These are phyloP conservation scores for Protomyces inouyei DNA, from an alignment of 1,139 yeast genomes.

Conservation along the genomic window DNA sequence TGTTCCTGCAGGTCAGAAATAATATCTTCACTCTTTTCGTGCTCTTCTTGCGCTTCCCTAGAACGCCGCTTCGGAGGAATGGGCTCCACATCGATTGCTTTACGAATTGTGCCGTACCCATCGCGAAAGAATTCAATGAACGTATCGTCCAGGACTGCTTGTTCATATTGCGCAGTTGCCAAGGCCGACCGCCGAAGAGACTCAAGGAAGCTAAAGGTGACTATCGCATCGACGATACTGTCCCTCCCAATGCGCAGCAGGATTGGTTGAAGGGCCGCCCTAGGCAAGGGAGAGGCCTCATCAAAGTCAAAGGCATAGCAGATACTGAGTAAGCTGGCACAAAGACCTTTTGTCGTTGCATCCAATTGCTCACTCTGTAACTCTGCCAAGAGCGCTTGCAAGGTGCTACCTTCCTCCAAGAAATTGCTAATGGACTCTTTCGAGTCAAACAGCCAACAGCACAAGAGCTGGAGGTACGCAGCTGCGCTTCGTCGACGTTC, in stretches of 20 bases:
- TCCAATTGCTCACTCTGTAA: conserved; percentile 53
- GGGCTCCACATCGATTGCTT: conserved; percentile 73
- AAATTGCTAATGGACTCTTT: conserved; percentile 70
- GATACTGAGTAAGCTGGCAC: conserved; percentile 67
- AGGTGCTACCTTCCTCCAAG: conserved; percentile 58
- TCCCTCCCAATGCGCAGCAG: conserved; percentile 73
- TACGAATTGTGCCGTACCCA: conserved; percentile 61
- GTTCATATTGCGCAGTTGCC: conserved; percentile 58
- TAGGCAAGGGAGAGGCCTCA: conserved; percentile 57
- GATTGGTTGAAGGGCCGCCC: conserved; percentile 45
- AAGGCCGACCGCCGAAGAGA: conserved; percentile 46
- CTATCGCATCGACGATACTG: conserved; percentile 67
- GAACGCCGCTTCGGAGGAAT: conserved; percentile 62
- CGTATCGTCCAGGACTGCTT: conserved; percentile 59
- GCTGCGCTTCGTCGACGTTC: background rate
- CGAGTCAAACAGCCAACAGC: conserved; percentile 76
- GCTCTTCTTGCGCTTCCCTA: conserved; percentile 38
- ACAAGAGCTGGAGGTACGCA: conserved; percentile 70
- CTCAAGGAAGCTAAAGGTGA: conserved; percentile 51
- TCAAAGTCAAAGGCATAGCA: conserved; percentile 75
- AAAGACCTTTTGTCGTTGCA: conserved; percentile 67
- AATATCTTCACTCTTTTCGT: conserved; percentile 39
- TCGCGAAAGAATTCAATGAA: conserved; percentile 59
- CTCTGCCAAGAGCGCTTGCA: conserved; percentile 59
- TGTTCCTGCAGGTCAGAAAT: conserved; percentile 36